These are phyloP conservation scores for Xylariaceae sp. DNA, from an alignment of 2,329 filamentous ascomycete species.

Conservation along the genomic window DNA sequence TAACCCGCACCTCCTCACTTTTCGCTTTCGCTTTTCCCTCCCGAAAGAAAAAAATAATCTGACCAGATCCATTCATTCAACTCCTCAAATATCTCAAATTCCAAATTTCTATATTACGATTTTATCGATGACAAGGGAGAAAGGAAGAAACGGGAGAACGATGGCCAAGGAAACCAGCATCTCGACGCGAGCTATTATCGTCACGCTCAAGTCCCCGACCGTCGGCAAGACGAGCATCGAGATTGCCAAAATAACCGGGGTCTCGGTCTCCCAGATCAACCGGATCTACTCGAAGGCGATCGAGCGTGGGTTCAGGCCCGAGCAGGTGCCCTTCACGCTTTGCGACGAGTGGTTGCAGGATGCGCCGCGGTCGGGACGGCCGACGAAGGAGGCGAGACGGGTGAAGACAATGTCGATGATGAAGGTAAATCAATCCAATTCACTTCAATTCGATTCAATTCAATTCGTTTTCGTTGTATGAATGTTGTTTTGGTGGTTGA, in stretches of 20 bases:
- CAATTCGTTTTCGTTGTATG: too few species aligned
- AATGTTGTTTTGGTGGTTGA: too few species aligned
- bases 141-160: not conserved
- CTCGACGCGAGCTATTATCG: not conserved
- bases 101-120: too few species aligned
- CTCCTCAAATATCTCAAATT: too few species aligned
- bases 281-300: not conserved
- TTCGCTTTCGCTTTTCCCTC: not conserved
- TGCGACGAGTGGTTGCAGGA: not conserved
- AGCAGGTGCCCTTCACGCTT: not conserved
- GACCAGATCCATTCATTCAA: not conserved
- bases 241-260: not conserved
- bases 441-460: not conserved
- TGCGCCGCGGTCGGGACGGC: not conserved
- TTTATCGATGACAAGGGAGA: not conserved
- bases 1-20: not conserved
- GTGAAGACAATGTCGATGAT: not conserved
- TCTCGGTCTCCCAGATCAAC: not conserved
- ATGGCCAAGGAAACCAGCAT: slow-evolving; percentile 1
- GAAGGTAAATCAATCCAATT: not conserved
- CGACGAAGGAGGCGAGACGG: not conserved
- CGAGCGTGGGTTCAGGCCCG: not conserved
- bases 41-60: not conserved
- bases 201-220: not conserved
- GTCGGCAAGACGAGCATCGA: not conserved